Base-by-base conservation (phyloP, 2,329 filamentous ascomycete genomes). In the Monilinia vaccinii-corymbosi region DNA sequence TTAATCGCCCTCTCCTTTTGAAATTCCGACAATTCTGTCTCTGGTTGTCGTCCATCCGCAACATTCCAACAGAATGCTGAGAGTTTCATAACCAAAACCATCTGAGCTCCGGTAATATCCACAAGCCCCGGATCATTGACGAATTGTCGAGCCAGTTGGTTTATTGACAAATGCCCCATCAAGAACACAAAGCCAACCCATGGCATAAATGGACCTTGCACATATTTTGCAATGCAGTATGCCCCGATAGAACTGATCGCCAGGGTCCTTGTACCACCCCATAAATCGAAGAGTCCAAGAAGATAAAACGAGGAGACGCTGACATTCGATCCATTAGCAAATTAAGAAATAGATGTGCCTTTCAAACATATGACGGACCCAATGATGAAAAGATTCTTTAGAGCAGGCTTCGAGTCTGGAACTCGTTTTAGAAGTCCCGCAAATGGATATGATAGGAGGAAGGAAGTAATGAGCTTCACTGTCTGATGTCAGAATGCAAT, bases 81-180 rank as follows among this genome's bases (percentile, higher is more conserved):
- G 40, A 99, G 83, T 75, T 99, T 99, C 91, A 99, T 99, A 64
- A 97, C 87, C 67, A 97, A 76, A 38, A 99, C 94, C 94, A 99
- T 99, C 74, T 99, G 94, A 1, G 93, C 91, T 45, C 88, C 92
- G 0, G 93, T 97, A 67, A 99, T 92, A 72, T 99, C 94, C 61
- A 96, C 79, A 1, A 77, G 75, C 44, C 82, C 79, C 0, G 89
- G 83, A 63, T 84, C 80, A 67, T 88, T 79, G 44, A 81, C 76
- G 44, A 85, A 82, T 73, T 96, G 91, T 44, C 95, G 88, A 61
- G 83, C 78, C 63, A 99, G 87, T 73, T 99, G 94, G 72, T 85
- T 96, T 69, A 93, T 73, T 49, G 92, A 93, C 87, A 97, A 89
- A 75, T 99, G 93, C 59, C 86, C 87, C 93, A 99, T 97, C 60